phyloP scores from a whole-genome alignment of 495 filamentous ascomycete species.

The Trichoderma parareesei region DNA sequence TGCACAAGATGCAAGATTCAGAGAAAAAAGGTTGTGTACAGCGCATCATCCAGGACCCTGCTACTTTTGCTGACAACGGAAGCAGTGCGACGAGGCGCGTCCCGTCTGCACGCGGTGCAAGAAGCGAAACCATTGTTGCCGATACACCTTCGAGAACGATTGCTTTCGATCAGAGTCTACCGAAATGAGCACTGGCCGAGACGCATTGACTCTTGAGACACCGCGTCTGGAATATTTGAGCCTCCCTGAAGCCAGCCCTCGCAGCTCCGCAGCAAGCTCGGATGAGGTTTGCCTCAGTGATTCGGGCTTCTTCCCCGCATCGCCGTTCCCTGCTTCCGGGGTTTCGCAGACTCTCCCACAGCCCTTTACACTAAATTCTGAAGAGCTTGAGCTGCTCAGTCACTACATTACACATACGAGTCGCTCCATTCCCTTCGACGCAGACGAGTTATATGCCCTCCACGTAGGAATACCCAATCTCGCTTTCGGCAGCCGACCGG shows the following conservation, averaged over 20 bases:
- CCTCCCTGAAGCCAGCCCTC: constrained; percentile 2
- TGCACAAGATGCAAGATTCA: constrained; percentile 24
- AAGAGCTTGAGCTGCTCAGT: constrained; percentile 28
- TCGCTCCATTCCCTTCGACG: constrained; percentile 25
- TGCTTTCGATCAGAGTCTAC: neutral
- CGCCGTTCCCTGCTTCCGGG: neutral
- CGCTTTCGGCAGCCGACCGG: constrained; percentile 30
- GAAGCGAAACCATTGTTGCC: constrained; percentile 21
- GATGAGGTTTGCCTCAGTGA: neutral
- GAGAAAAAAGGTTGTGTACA: constrained; percentile 20
- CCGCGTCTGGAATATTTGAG: neutral
- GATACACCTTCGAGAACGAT: constrained; percentile 16
- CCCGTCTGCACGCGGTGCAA: constrained; percentile 22
- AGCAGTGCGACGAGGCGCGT: constrained; percentile 21
- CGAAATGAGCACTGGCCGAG: neutral
- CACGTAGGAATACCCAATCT: constrained; percentile 35
- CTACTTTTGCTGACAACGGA: neutral
- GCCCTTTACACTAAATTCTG: constrained; percentile 20
- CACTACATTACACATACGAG: constrained; percentile 39
- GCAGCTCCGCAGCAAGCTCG: neutral
- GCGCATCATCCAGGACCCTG: too few species aligned
- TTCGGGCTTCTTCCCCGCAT: constrained; percentile 6
- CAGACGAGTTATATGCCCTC: constrained; percentile 30
- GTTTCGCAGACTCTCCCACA: constrained; percentile 3
- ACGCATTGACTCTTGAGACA: neutral